Base-by-base conservation (phyloP, 768 basidiomycete genomes). In the Royoungia palumana region DNA sequence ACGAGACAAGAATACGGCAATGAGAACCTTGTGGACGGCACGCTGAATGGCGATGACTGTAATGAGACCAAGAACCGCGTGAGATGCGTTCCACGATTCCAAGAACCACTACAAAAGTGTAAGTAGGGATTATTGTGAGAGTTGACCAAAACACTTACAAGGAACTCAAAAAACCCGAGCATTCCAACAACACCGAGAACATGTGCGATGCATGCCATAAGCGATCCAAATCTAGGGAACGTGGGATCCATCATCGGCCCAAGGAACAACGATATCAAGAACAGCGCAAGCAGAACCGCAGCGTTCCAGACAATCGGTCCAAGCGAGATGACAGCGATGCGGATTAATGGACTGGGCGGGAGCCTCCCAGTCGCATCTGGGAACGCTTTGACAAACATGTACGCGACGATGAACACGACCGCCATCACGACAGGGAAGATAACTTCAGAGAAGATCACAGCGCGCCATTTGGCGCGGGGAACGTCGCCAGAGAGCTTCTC, bases 231-330 rank as follows among this genome's bases (percentile, higher is more conserved):
- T 62, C 83, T 85, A 44, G 86, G 90, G 76, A 86, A 90, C 47
- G 82, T 77, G 3, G 85, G 77, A 60, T 89, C 84, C 46, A 94
- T 76, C 77, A 95, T 84, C 1, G 95, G 95, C 1, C 95, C 95
- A 11, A 95, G 77, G 82, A 95, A 89, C 44, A 98, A 68, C 42
- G 94, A 94, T 54, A 91, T 70, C 54, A 99, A 68, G 82, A 99
- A 98, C 51, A 94, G 73, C n/a, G 80, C 72, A 58, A 98, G 69
- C 36, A 98, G 74, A 12, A 98, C 70, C 1, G 87, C 90, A 7
- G 89, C 91, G 64, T 98, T 98, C 85, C 86, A 96, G 8, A 96
- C 92, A 60, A 98, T 85, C 0, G 96, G 96, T 2, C 96, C 96
- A 28, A 98, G 71, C 10, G 95, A 82, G 58, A 98, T 85, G 61